Conservation (phyloP, 441 rosid species). For the Bruguiera hainesii region DNA sequence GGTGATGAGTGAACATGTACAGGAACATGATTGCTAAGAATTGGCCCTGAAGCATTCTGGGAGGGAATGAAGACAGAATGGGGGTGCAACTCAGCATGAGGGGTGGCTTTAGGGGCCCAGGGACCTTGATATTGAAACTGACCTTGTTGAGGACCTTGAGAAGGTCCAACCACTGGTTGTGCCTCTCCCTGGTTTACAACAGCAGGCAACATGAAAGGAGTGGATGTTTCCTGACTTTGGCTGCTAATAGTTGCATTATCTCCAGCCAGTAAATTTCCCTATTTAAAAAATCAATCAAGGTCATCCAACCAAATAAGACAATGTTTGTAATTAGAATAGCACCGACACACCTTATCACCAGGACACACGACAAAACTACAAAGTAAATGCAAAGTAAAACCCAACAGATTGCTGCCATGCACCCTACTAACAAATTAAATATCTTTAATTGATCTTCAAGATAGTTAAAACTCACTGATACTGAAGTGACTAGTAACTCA, state of each 20-base stretch:
- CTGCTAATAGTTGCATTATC: conserved; percentile 32
- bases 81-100: conserved; percentile 33
- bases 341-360: not conserved
- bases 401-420: not conserved
- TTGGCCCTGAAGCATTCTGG: conserved; percentile 38
- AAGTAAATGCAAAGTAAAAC: not conserved
- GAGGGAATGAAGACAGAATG: conserved; percentile 26
- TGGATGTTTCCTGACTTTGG: conserved; percentile 28
- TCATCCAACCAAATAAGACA: conserved; percentile 13
- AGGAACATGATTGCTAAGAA: conserved; percentile 31
- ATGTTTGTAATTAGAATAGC: not conserved
- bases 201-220: conserved; percentile 19
- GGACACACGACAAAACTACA: not conserved
- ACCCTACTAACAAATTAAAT: conserved; percentile 3
- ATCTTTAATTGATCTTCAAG: conserved; percentile 5
- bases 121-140: conserved; percentile 50
- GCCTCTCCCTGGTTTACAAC: conserved; percentile 30
- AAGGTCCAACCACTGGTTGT: conserved; percentile 27
- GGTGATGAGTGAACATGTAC: conserved; percentile 30
- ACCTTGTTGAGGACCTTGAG: conserved; percentile 41
- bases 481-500: conserved; percentile 73
- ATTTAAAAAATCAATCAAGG: conserved; percentile 16
- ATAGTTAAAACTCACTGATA: conserved; percentile 56
- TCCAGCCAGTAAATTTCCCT: conserved; percentile 58
- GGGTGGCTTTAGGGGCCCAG: conserved; percentile 31